Base-by-base conservation (phyloP, 2,329 filamentous ascomycete genomes). In the Aspergillus sp. region DNA sequence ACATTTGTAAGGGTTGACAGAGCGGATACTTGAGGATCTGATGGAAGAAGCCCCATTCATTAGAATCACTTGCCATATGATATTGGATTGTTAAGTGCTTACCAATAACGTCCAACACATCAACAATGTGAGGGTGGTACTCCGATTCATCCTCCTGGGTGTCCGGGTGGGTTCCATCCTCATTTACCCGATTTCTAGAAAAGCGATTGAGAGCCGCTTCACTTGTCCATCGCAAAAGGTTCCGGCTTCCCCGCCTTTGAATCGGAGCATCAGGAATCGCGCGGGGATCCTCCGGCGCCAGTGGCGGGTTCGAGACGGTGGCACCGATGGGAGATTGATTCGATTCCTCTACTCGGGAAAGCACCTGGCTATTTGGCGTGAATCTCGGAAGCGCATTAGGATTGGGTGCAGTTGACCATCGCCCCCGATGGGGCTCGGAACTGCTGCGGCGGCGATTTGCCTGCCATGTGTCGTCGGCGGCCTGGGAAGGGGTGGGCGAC, bases 1-100 rank as follows among this genome's bases (percentile, higher is more conserved):
- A 96, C 88, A 69, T 96, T 96, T 49, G 90, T 96, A 10, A 96
- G 83, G 14, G 91, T 94, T 0, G 90, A 91, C 3, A 96, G 79
- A 0, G 91, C 91, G 39, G 90, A 87, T 3, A 96, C 87, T 77
- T 96, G 90, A 47, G 91, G 91, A 68, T 96, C 91, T 92, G 39
- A 29, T 54, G 39, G 55, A 26, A 18, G 16, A 52, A 24, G 18
- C 10, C 11, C 11, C 20, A 24, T n/a, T 45, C 49, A 53, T 55
- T 20, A 60, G 32, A 20, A 36, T 47, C n/a, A 11, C 14, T 7
- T 31, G 29, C 7, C 7, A 18, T 9, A 49, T 39, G 12, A 58
- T 36, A 12, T 14, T 11, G 20, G 49, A 42, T 16, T 16, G 18
- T 50, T n/a, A 22, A 36, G 26, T 55, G 74, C 84, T 61, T 80